These are phyloP conservation scores for Solanum appendiculatum DNA, from an alignment of 257 asterid genomes.

Conservation along the genomic window DNA sequence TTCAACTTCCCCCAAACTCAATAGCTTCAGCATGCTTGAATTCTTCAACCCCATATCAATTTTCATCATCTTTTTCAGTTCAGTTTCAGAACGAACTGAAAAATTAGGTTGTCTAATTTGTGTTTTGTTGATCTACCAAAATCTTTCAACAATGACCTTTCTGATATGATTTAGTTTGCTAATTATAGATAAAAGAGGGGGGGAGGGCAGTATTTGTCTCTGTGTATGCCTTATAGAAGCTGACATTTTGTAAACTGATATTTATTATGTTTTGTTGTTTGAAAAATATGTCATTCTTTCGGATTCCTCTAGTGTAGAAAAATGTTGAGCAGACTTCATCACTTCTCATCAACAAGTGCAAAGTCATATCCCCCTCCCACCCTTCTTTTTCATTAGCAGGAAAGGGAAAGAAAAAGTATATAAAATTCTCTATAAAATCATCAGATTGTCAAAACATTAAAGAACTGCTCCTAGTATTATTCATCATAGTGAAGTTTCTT, in stretches of 20 bases:
- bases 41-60: background rate
- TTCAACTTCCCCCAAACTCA: background rate
- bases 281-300: background rate
- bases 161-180: background rate
- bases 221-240: background rate
- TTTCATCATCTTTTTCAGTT: constrained; percentile 17
- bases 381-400: background rate
- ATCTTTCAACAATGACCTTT: background rate
- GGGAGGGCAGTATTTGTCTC: background rate
- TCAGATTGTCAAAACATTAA: background rate
- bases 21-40: background rate
- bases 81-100: constrained; percentile 16
- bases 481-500: background rate
- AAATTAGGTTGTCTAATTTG: background rate
- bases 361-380: background rate
- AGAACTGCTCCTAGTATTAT: background rate
- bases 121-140: background rate
- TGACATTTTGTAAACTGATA: background rate
- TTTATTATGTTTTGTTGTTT: background rate
- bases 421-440: background rate
- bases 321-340: background rate
- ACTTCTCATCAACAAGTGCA: too few species aligned
- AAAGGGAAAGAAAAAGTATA: background rate
- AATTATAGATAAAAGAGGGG: background rate
- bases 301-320: background rate